Evolutionary conservation across 75 land plant species (phyloP), one percentile per base, ranked within the genome.

Genomic region (Larix kaempferi): DNA sequence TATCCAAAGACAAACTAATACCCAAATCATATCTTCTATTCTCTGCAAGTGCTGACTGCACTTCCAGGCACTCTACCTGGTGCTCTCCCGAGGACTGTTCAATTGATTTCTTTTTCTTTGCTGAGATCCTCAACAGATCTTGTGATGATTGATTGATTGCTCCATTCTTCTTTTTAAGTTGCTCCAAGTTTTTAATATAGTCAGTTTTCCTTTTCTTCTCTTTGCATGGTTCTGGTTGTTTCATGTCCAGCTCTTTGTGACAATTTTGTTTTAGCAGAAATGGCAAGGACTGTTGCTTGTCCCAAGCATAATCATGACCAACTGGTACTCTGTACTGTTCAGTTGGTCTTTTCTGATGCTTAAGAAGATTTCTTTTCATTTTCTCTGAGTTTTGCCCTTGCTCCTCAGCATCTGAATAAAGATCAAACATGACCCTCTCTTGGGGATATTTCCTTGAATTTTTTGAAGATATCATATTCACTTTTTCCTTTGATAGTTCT

Each of bases 361-460:
- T 52, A 69, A 69, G 3, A n/a, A 4, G 23, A 69, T 37, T 69
- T 39, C 14, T 69, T 41, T 69, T 39, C 22, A 37, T 41, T 39
- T 69, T 69, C 23, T 39, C 73, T 41, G 15, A 69, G n/a, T 41
- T 41, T 69, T 69, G 52, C n/a, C 10, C 73, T 44, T 41, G 52
- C 7, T 37, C 73, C 73, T 69, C 72, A 39, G 49, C 72, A 39
- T 39, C 19, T 17, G 37, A 65, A 65, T 33, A 65, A 65, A 65
- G 21, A 33, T 65, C 69, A 65, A 65, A 35, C 22, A 69, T 69
- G 35, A 11, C 69, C 35, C 44, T 65, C 37, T 35, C 69, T 41
- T 37, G 73, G 41, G 23, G 44, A 69, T n/a, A 41, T 39, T 69
- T 69, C 21, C 52, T 41, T 41, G n/a, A 21, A 69, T 41, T 22